Evolutionary conservation across 768 basidiomycete genomes (phyloP).

Genomic region (Paxillus involutus): DNA sequence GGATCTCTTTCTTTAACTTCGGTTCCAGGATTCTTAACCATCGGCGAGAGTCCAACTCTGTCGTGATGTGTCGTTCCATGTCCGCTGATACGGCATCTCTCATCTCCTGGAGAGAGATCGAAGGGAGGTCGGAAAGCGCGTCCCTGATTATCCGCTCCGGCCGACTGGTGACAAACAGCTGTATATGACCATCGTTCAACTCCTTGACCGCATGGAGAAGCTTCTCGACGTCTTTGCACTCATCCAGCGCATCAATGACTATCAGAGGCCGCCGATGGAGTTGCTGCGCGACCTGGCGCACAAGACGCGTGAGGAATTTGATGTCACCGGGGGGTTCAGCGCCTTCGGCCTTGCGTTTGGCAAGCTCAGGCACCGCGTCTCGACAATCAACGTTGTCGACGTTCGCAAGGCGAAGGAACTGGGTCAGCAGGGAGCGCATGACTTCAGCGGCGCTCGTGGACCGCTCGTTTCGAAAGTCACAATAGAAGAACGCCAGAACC

Average conservation of each 20-base stretch:
- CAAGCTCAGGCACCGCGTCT: background rate
- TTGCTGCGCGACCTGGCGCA: background rate
- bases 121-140: background rate
- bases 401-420: background rate
- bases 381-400: background rate
- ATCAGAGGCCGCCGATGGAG: background rate
- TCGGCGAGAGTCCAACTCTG: conserved; percentile 11
- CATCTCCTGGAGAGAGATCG: conserved; percentile 7
- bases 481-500: background rate
- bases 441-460: background rate
- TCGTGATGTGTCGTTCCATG: conserved; percentile 4
- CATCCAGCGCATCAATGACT: conserved; percentile 16
- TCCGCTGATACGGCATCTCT: background rate
- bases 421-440: background rate
- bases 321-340: background rate
- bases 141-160: conserved; percentile 9
- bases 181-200: background rate
- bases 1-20: conserved; percentile 5
- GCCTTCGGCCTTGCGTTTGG: background rate
- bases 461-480: background rate
- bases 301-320: background rate
- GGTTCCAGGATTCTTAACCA: background rate
- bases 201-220: background rate
- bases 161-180: conserved; percentile 11
- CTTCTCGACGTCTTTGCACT: conserved; percentile 9